These are phyloP conservation scores for Candida freyschussii DNA, from an alignment of 1,139 yeast species.

Conservation along the genomic window DNA sequence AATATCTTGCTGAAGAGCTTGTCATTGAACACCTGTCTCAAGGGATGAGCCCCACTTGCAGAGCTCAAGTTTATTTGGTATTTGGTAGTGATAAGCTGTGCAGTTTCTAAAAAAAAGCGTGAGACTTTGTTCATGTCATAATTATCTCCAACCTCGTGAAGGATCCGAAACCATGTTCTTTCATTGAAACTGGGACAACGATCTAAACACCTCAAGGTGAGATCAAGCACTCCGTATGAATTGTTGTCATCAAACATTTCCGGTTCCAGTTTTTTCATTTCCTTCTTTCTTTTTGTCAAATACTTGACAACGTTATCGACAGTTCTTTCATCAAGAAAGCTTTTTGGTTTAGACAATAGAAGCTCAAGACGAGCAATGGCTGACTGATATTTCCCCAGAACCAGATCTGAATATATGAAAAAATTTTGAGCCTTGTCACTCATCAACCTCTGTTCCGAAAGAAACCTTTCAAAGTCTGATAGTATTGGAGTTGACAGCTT, in stretches of 20 bases:
- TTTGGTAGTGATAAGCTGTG: not conserved
- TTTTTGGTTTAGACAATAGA: slow-evolving; percentile 3
- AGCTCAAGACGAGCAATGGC: slow-evolving; percentile 9
- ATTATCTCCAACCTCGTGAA: slow-evolving; percentile 3
- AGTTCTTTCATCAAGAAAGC: slow-evolving; percentile 8
- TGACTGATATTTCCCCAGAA: slow-evolving; percentile 6
- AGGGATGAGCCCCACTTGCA: slow-evolving; percentile 9
- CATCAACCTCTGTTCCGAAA: slow-evolving; percentile 9
- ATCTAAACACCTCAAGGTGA: slow-evolving; percentile 8
- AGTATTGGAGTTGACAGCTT: slow-evolving; percentile 9
- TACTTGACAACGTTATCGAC: slow-evolving; percentile 10
- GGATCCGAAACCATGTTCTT: slow-evolving; percentile 10
- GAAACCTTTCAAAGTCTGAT: slow-evolving; percentile 9
- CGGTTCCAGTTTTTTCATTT: not conserved
- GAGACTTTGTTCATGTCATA: slow-evolving; percentile 9
- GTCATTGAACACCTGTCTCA: slow-evolving; percentile 15
- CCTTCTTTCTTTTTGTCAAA: slow-evolving; percentile 1
- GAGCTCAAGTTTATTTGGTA: slow-evolving; percentile 3
- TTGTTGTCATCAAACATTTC: slow-evolving; percentile 5
- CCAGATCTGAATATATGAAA: slow-evolving; percentile 15
- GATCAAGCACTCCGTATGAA: slow-evolving; percentile 4
- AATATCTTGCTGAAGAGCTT: slow-evolving; percentile 12
- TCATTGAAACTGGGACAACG: slow-evolving; percentile 5
- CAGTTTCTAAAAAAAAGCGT: slow-evolving; percentile 4
- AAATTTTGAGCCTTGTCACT: slow-evolving; percentile 9